Conservation (phyloP, 83 land plant species). For the Diphasiastrum complanatum region DNA sequence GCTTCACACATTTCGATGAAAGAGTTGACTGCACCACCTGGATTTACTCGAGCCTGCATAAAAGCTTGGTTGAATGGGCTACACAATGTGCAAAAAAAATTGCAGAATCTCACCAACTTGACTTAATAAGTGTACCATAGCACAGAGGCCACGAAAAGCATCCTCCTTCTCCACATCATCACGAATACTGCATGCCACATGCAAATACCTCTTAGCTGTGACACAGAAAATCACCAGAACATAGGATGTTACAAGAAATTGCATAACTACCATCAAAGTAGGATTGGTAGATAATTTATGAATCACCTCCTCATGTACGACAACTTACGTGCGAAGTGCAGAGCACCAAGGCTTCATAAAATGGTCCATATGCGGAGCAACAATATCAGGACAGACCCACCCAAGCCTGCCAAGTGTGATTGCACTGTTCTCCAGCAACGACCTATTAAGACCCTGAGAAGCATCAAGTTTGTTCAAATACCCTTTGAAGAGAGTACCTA, state of each 20-base stretch:
- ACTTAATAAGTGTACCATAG: slow-evolving; percentile 55
- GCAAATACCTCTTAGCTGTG: too few species aligned
- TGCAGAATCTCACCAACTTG: not conserved
- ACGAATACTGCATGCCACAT: slow-evolving; percentile 62
- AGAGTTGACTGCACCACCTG: slow-evolving; percentile 73
- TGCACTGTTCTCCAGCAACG: slow-evolving; percentile 93
- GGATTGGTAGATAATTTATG: too few species aligned
- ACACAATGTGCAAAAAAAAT: not conserved
- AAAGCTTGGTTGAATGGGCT: not conserved
- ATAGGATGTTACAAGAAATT: too few species aligned
- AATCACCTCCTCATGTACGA: too few species aligned
- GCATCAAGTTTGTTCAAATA: not conserved
- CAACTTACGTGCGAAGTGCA: slow-evolving; percentile 72
- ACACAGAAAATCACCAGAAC: too few species aligned
- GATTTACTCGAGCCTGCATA: slow-evolving; percentile 81
- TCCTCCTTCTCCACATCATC: slow-evolving; percentile 98
- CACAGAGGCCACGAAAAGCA: slow-evolving; percentile 96
- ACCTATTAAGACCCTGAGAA: slow-evolving; percentile 71
- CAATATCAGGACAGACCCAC: slow-evolving; percentile 96
- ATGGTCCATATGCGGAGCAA: slow-evolving; percentile 94
- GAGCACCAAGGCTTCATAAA: slow-evolving; percentile 91
- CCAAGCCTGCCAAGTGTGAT: slow-evolving; percentile 93
- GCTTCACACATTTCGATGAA: slow-evolving; percentile 80
- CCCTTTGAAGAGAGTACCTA: not conserved
- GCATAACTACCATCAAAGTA: too few species aligned